phyloP scores from a whole-genome alignment of 1,284 basidiomycete genomes.

The Rhodotorula sp. region DNA sequence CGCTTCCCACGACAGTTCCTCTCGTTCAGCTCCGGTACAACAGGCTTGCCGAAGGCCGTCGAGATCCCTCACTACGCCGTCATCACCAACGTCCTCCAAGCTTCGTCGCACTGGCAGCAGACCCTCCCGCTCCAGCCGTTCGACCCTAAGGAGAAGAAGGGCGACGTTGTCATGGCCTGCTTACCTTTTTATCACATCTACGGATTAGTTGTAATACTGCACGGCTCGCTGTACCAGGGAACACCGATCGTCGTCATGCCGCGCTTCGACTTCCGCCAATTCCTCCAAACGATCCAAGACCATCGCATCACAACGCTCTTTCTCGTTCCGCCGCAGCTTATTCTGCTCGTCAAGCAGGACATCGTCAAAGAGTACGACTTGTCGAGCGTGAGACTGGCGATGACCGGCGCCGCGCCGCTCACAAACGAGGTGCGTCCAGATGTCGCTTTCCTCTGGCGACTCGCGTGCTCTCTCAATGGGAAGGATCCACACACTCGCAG shows the following conservation, averaged over 20 bases:
- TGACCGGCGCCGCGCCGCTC: slow-evolving; percentile 72
- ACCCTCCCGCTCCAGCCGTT: slow-evolving; percentile 41
- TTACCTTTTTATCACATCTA: slow-evolving; percentile 53
- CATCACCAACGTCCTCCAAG: slow-evolving; percentile 63
- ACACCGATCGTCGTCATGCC: slow-evolving; percentile 64
- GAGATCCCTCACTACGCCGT: slow-evolving; percentile 66
- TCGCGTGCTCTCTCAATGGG: slow-evolving; percentile 42
- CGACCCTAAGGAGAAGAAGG: slow-evolving; percentile 55
- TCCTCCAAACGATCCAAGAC: slow-evolving; percentile 66
- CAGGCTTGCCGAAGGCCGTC: slow-evolving; percentile 77
- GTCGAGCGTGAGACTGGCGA: slow-evolving; percentile 59
- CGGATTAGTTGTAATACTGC: slow-evolving; percentile 42
- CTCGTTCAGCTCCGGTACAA: slow-evolving; percentile 77
- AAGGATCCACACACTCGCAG: not conserved
- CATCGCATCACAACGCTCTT: slow-evolving; percentile 59
- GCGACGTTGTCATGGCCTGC: slow-evolving; percentile 60
- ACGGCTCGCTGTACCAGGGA: slow-evolving; percentile 21
- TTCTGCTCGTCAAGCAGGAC: slow-evolving; percentile 36
- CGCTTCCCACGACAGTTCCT: slow-evolving; percentile 54
- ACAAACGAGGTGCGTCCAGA: slow-evolving; percentile 54
- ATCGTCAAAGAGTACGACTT: slow-evolving; percentile 62
- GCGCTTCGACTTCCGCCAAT: slow-evolving; percentile 66
- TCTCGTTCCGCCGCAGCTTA: slow-evolving; percentile 45
- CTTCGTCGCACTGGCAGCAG: slow-evolving; percentile 44
- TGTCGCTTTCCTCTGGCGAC: slow-evolving; percentile 57